phyloP scores from a whole-genome alignment of 495 filamentous ascomycete species.

The Neurospora sp. region DNA sequence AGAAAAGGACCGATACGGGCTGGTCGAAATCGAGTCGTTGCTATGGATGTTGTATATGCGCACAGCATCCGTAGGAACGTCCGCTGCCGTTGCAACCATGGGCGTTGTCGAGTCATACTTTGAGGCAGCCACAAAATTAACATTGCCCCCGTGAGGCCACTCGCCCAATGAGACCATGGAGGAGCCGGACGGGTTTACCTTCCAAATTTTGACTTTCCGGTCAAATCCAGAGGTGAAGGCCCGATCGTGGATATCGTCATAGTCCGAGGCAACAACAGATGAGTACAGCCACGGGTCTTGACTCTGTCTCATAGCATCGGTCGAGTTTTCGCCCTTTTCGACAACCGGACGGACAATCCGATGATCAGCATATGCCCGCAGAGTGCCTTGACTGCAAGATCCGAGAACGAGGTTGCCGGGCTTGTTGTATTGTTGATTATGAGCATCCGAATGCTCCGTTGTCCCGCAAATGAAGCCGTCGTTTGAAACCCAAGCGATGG shows the following conservation, averaged over 20 bases:
- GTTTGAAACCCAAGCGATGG: conserved; percentile 45
- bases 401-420: conserved; percentile 69
- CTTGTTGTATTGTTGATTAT: conserved; percentile 79
- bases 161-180: conserved; percentile 36
- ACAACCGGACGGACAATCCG: conserved; percentile 46
- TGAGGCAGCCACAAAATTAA: conserved; percentile 62
- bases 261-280: conserved; percentile 68
- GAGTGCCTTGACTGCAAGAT: conserved; percentile 38
- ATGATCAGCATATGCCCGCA: conserved; percentile 65
- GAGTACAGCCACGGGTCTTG: conserved; percentile 64
- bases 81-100: conserved; percentile 42
- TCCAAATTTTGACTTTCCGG: conserved; percentile 68
- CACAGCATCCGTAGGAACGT: conserved; percentile 36
- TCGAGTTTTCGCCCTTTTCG: conserved; percentile 42
- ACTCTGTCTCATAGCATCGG: conserved; percentile 47
- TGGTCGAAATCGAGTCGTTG: conserved; percentile 17
- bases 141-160: conserved; percentile 54
- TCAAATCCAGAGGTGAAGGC: conserved; percentile 81
- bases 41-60: conserved; percentile 37
- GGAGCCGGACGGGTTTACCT: conserved; percentile 26
- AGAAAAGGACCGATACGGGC: conserved; percentile 28
- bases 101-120: conserved; percentile 21
- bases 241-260: conserved; percentile 43
- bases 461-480: conserved; percentile 53
- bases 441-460: conserved; percentile 59